Evolutionary conservation across 1,284 basidiomycete species (phyloP), one percentile per base, ranked within the genome.

Genomic region (Fomitopsis betulina): DNA sequence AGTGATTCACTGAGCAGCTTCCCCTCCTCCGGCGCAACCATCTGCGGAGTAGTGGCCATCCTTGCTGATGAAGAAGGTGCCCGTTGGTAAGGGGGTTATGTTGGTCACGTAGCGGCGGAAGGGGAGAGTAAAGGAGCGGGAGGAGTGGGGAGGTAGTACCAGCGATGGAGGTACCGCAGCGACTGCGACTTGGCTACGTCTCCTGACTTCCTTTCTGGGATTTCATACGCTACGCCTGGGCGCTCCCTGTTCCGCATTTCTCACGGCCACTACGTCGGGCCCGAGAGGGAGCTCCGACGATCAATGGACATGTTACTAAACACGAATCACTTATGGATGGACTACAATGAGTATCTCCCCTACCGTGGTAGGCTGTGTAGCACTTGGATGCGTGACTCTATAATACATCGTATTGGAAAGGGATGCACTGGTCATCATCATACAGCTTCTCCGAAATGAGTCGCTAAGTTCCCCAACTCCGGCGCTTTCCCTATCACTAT

Each of bases 1-100:
- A 93, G 77, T 32, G 89, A 89, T 73, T 93, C 91, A 70, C 87
- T 86, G 67, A 93, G 83, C 65, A 92, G 76, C 73, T 93, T 92
- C 52, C 85, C 89, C 78, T 91, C 89, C 69, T 89, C 87, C 58
- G 76, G 74, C 59, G 73, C 74, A 19, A 43, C 54, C 35, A 64
- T 60, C 13, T 58, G 54, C 9, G 64, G 52, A 13, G 64, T 57
- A 15, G 69, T 61, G 66, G 55, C 33, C 55, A 47, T 47, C 37
- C n/a, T 52, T n/a, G n/a, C 37, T 21, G 12, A 9, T 23, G 45
- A 45, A 2, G 7, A 21, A 23, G 25, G 40, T 40, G 1, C 5
- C 27, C 33, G n/a, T 37, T 1, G 2, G 19, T 6, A 37, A 39
- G 37, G 30, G n/a, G 7, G 52, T 15, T 40, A 21, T 23, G 7